Evolutionary conservation across 2,329 filamentous ascomycete genomes (phyloP).

Genomic region (Ascochyta pisi): DNA sequence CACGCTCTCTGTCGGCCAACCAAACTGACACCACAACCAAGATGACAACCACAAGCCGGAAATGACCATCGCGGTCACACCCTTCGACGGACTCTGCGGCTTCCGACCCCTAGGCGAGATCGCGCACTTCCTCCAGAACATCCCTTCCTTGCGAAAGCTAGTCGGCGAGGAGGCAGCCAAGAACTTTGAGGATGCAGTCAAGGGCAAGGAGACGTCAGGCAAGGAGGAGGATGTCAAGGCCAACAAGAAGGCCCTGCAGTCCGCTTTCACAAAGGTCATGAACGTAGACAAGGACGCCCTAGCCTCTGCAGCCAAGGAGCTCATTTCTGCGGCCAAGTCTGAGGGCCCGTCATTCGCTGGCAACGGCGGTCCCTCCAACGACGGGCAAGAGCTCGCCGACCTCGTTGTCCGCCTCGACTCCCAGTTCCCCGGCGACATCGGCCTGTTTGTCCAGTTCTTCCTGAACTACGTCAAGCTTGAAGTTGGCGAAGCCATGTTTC

Average conservation of each 20-base stretch:
- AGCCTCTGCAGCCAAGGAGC: constrained; percentile 67
- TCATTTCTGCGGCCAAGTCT: constrained; percentile 73
- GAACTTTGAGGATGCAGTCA: constrained; percentile 55
- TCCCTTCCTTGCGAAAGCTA: constrained; percentile 60
- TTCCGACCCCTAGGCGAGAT: constrained; percentile 91
- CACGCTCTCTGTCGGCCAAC: background rate
- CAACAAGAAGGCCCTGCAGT: constrained; percentile 81
- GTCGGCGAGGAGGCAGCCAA: constrained; percentile 57
- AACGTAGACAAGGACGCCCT: constrained; percentile 72
- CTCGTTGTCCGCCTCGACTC: constrained; percentile 78
- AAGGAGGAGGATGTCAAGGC: constrained; percentile 54
- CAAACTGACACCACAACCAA: constrained; percentile 20
- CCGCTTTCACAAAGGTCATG: constrained; percentile 82
- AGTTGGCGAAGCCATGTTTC: constrained; percentile 92
- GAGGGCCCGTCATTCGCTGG: constrained; percentile 77
- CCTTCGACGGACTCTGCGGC: constrained; percentile 94
- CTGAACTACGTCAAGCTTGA: constrained; percentile 91
- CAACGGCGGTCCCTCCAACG: constrained; percentile 71
- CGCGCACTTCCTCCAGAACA: constrained; percentile 76
- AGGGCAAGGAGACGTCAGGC: constrained; percentile 59
- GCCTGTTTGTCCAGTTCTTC: constrained; percentile 95
- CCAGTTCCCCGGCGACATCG: constrained; percentile 87
- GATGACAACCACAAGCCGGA: constrained; percentile 99
- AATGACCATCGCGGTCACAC: constrained; percentile 97
- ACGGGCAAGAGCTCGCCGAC: constrained; percentile 74